A percentile compares a stretch with the other conserved stretches of the same genome.
Conservation (phyloP, 192 early-diverging fungal species). For the Linnemannia exigua region DNA sequence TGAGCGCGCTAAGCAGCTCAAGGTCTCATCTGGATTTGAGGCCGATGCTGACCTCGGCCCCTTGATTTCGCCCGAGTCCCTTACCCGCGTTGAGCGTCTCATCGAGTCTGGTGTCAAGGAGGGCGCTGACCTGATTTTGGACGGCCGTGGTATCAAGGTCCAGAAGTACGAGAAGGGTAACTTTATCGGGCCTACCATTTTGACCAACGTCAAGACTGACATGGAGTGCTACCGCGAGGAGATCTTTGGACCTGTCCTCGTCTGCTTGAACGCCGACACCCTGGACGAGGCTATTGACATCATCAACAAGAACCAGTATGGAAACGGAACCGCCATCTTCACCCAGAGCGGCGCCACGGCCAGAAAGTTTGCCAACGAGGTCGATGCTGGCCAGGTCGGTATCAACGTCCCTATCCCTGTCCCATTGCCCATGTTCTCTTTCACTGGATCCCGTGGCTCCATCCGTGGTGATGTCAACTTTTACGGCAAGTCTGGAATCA, state of each 20-base stretch:
- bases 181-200: conserved; percentile 95
- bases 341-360: conserved; percentile 92
- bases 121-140: conserved; percentile 88
- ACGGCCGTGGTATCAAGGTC: conserved; percentile 86
- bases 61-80: conserved; percentile 86
- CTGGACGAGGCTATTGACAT: conserved; percentile 93
- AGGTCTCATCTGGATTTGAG: conserved; percentile 89
- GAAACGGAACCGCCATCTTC: conserved; percentile 89
- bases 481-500: conserved; percentile 81
- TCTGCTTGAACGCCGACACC: conserved; percentile 85
- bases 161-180: conserved; percentile 90
- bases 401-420: conserved; percentile 95
- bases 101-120: conserved; percentile 88
- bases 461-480: conserved; percentile 97
- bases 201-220: conserved; percentile 76
- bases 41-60: conserved; percentile 91
- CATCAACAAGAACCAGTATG: conserved; percentile 92
- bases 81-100: conserved; percentile 78
- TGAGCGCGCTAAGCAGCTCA: conserved; percentile 87
- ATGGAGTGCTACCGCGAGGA: conserved; percentile 96
- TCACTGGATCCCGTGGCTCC: conserved; percentile 91
- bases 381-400: conserved; percentile 96
- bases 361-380: conserved; percentile 87
- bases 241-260: conserved; percentile 96
- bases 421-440: conserved; percentile 97